Evolutionary conservation across 2,329 filamentous ascomycete genomes (phyloP), one percentile per base, ranked within the genome.

Genomic region (Chaetomiaceae sp.): DNA sequence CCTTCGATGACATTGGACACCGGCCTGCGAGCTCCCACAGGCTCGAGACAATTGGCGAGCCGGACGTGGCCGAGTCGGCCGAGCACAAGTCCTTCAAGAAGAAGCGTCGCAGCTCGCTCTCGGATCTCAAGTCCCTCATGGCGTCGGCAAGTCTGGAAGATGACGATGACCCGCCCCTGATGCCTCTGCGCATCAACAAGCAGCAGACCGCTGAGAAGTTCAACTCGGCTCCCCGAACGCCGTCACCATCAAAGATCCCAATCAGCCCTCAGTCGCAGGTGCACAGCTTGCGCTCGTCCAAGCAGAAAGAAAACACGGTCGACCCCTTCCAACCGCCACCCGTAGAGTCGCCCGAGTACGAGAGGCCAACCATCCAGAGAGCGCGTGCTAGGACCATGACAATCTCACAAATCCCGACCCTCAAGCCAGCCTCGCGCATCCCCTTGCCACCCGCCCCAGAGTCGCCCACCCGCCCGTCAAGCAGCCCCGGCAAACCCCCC

Each of bases 81-180:
- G 55, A 60, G 27, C 54, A 64, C 1, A 76, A 72, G 58, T 65
- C 66, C n/a, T 70, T 73, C 39, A 83, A 79, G 65, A 91, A 85
- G 71, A 96, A 95, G 73, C 80, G 92, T 49, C 84, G 92, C 65
- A 96, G 91, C 70, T 96, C 91, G 21, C 72, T 97, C 37, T 96
- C 91, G 4, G 92, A 97, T 66, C 75, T 97, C 42, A 86, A 67
- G 58, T 59, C 56, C 16, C 72, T 88, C 16, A 83, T 92, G 69
- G 78, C 76, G 35, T 76, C 81, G 49, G 75, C 83, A 8, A 77
- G 73, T 10, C 67, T 85, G 0, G 71, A 69, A 62, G 73, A 62
- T 5, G 46, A 66, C 23, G 64, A 67, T 41, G 56, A 50, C 3
- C 44, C 55, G 16, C 39, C 53, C 9, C 51, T 60, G 13, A 73